phyloP scores from a whole-genome alignment of 208 protist species.

The Leishmania martiniquensis region DNA sequence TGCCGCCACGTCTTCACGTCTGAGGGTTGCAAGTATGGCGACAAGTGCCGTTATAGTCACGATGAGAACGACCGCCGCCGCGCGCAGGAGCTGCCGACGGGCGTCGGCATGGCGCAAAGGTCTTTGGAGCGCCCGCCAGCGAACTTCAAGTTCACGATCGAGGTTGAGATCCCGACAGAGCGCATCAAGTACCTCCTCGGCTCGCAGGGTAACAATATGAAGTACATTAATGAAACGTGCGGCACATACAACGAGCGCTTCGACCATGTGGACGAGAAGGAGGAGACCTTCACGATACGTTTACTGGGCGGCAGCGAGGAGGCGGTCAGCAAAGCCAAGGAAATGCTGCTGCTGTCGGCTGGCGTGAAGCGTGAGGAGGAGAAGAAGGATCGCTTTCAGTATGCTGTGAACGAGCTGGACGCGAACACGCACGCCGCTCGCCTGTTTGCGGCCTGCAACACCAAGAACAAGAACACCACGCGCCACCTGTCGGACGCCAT shows the following conservation, averaged over 20 bases:
- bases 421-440: constrained; percentile 69
- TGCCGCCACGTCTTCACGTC: constrained; percentile 77
- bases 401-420: constrained; percentile 85
- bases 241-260: constrained; percentile 79
- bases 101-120: constrained; percentile 32
- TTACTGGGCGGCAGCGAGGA: constrained; percentile 69
- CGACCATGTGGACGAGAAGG: constrained; percentile 49
- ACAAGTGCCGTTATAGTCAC: constrained; percentile 85
- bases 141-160: constrained; percentile 46
- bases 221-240: constrained; percentile 69
- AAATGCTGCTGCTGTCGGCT: constrained; percentile 54
- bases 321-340: constrained; percentile 61
- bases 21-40: constrained; percentile 81
- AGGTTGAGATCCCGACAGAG: constrained; percentile 71
- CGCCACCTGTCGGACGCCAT: constrained; percentile 72
- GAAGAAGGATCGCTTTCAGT: constrained; percentile 80
- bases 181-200: constrained; percentile 81
- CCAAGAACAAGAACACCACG: constrained; percentile 70
- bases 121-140: constrained; percentile 29
- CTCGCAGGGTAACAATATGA: constrained; percentile 58
- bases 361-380: constrained; percentile 73
- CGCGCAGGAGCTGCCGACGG: constrained; percentile 25
- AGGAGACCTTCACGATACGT: constrained; percentile 66
- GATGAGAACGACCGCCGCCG: constrained; percentile 43
- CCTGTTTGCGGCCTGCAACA: constrained; percentile 80